Percentiles rank a stretch among this genome's conserved stretches.
Conservation (phyloP, 2,329 filamentous ascomycete genomes). For the Thelonectria blattea region DNA sequence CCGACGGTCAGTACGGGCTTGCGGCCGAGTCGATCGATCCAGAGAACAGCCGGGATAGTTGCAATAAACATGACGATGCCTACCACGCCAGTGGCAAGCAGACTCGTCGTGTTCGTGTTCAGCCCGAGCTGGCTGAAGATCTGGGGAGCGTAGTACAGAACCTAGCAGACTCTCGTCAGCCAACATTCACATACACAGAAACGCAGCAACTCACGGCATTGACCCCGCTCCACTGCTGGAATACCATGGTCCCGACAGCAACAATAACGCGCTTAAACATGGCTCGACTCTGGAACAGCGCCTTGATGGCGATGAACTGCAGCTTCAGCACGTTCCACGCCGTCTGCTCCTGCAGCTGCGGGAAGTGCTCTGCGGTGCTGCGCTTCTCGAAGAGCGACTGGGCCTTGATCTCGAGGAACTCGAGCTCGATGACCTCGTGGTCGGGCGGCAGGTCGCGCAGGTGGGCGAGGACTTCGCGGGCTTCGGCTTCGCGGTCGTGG, state of each 20-base stretch:
- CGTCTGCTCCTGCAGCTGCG: conserved; percentile 65
- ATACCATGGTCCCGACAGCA: conserved; percentile 68
- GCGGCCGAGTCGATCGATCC: conserved; percentile 68
- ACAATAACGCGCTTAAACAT: conserved; percentile 72
- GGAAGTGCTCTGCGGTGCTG: conserved; percentile 70
- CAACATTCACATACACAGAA: not conserved
- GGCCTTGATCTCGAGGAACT: conserved; percentile 84
- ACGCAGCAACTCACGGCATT: conserved; percentile 53
- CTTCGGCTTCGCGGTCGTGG: conserved; percentile 72
- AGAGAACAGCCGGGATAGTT: conserved; percentile 71
- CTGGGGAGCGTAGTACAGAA: conserved; percentile 71
- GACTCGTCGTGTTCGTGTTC: conserved; percentile 53
- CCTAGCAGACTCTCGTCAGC: conserved; percentile 16
- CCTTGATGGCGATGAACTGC: conserved; percentile 70
- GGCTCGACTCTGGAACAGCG: conserved; percentile 67
- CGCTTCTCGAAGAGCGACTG: conserved; percentile 80
- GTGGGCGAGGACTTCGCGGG: conserved; percentile 64
- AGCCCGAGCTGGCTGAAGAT: conserved; percentile 74
- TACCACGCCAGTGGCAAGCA: conserved; percentile 74
- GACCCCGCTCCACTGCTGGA: conserved; percentile 56
- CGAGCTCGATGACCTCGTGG: conserved; percentile 73
- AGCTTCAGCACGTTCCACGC: conserved; percentile 69
- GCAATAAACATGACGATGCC: conserved; percentile 73
- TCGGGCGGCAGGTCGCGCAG: conserved; percentile 67
- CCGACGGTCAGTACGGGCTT: conserved; percentile 68